phyloP scores from a whole-genome alignment of 768 basidiomycete genomes.

The Suillus bovinus region DNA sequence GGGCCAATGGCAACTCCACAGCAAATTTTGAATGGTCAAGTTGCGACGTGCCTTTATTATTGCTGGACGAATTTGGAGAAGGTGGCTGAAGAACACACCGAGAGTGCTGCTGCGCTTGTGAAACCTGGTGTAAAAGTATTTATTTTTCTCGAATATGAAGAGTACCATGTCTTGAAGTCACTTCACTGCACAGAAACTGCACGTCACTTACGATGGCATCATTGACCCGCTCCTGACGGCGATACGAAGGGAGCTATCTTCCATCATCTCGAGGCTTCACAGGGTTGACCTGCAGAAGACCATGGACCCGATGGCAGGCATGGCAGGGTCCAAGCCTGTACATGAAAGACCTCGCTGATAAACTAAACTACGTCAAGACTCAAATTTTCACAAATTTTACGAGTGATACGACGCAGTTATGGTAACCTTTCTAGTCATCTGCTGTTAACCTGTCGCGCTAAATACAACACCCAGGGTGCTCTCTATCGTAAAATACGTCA shows the following conservation, averaged over 20 bases:
- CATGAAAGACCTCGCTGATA: constrained; percentile 91
- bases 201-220: constrained; percentile 52
- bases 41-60: constrained; percentile 81
- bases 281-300: constrained; percentile 78
- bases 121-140: constrained; percentile 60
- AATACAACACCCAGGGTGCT: constrained; percentile 45
- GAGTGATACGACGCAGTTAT: constrained; percentile 70
- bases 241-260: constrained; percentile 77
- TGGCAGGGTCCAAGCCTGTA: constrained; percentile 67
- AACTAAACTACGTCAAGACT: constrained; percentile 75
- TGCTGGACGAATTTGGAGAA: constrained; percentile 68
- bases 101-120: constrained; percentile 55
- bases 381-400: constrained; percentile 79
- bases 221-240: constrained; percentile 63
- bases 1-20: constrained; percentile 80
- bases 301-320: constrained; percentile 60
- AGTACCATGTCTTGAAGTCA: not conserved
- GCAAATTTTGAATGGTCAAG: constrained; percentile 72
- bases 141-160: constrained; percentile 9
- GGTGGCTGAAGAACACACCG: constrained; percentile 66
- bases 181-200: constrained; percentile 44
- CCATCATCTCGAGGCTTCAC: constrained; percentile 82
- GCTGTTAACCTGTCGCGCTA: not conserved
- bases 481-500: constrained; percentile 73
- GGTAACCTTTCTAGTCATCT: constrained; percentile 46